Conservation (phyloP, 2,329 filamentous ascomycete species). For the Pseudopithomyces maydicus region DNA sequence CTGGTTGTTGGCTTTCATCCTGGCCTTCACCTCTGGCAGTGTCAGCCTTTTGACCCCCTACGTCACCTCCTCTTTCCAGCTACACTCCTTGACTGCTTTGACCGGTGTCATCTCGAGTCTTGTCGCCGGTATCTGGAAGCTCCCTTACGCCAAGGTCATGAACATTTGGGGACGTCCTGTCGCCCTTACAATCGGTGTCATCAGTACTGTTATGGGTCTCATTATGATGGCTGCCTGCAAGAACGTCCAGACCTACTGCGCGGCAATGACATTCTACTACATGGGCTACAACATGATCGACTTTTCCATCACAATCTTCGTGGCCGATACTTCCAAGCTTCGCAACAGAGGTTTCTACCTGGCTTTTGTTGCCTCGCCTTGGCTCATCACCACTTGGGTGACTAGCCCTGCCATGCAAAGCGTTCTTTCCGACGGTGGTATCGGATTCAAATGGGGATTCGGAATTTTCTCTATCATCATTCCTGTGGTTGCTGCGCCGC, state of each 20-base stretch:
- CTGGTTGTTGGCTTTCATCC: conserved; percentile 53
- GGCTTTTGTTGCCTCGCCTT: conserved; percentile 49
- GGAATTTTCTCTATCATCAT: conserved; percentile 69
- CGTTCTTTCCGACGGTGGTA: conserved; percentile 53
- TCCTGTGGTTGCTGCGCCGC: conserved; percentile 63
- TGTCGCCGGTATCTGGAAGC: conserved; percentile 46
- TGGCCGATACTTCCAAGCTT: conserved; percentile 70
- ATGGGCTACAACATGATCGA: conserved; percentile 65
- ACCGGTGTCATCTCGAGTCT: conserved; percentile 46
- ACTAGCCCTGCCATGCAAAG: conserved; percentile 31
- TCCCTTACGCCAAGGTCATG: conserved; percentile 50
- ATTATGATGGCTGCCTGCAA: conserved; percentile 72
- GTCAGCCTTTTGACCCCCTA: conserved; percentile 48
- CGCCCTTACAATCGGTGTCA: conserved; percentile 43
- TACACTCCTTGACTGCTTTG: conserved; percentile 45
- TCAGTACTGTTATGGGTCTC: conserved; percentile 46
- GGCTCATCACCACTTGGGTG: conserved; percentile 39
- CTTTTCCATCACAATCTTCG: conserved; percentile 68
- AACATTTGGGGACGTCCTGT: conserved; percentile 50
- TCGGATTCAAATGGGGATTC: conserved; percentile 70
- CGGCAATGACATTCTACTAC: conserved; percentile 70
- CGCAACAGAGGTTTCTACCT: conserved; percentile 67
- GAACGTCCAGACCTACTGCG: conserved; percentile 66
- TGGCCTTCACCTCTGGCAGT: conserved; percentile 51
- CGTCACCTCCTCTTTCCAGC: conserved; percentile 46